phyloP scores from a whole-genome alignment of 208 protist species.

The Blechomonas ayalai region DNA sequence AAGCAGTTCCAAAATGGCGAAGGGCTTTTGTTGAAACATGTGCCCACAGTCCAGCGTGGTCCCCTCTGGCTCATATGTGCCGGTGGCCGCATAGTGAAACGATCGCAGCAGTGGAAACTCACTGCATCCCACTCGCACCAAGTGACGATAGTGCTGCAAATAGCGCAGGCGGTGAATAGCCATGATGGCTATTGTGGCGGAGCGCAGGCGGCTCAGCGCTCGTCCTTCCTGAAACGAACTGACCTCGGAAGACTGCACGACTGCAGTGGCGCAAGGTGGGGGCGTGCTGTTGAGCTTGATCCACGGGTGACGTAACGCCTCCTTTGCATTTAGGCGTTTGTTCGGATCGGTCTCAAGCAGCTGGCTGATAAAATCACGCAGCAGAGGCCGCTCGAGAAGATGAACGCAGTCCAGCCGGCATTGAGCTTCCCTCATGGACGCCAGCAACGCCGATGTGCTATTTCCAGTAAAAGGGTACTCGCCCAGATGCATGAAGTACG shows the following conservation, averaged over 20 bases:
- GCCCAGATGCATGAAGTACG: constrained; percentile 76
- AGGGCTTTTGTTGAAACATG: constrained; percentile 42
- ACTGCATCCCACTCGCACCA: constrained; percentile 40
- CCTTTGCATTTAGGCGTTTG: constrained; percentile 67
- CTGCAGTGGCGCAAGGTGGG: constrained; percentile 6
- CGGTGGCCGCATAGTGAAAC: constrained; percentile 58
- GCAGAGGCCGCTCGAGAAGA: constrained; percentile 20
- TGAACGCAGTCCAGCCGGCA: too few species aligned
- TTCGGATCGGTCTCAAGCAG: constrained; percentile 63
- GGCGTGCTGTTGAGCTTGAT: constrained; percentile 38
- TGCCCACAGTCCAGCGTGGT: constrained; percentile 48
- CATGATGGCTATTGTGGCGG: constrained; percentile 43
- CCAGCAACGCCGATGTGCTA: constrained; percentile 18
- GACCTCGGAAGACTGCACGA: neutral
- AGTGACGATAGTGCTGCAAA: constrained; percentile 30
- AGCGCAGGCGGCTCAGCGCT: constrained; percentile 26
- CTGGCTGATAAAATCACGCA: constrained; percentile 75
- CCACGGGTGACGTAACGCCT: constrained; percentile 83
- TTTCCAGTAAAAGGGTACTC: constrained; percentile 71
- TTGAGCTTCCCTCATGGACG: too few species aligned
- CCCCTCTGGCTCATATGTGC: constrained; percentile 26
- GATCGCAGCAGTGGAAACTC: constrained; percentile 34
- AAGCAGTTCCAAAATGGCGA: constrained; percentile 53
- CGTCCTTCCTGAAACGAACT: too few species aligned
- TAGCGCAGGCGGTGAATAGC: constrained; percentile 60